Evolutionary conservation across 768 basidiomycete species (phyloP).

Genomic region (Tricholoma flavovirens): DNA sequence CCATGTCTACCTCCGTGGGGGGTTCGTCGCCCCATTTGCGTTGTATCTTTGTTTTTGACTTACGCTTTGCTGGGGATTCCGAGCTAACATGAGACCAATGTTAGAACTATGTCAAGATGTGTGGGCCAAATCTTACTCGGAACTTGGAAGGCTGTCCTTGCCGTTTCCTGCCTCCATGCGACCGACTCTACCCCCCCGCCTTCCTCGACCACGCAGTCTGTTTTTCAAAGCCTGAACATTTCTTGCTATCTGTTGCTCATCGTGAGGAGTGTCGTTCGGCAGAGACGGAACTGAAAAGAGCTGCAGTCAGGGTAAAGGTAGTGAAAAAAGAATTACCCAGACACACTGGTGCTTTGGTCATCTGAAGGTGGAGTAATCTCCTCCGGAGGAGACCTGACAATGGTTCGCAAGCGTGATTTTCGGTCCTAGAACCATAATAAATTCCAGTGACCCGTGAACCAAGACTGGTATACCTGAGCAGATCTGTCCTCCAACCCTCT

Average conservation of each 20-base stretch:
- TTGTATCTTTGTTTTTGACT: conserved; percentile 56
- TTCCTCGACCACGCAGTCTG: conserved; percentile 69
- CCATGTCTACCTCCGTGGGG: conserved; percentile 86
- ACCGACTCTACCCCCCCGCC: conserved; percentile 50
- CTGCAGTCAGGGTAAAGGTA: neutral
- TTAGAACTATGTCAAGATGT: neutral
- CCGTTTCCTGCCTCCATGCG: conserved; percentile 46
- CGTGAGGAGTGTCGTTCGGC: conserved; percentile 48
- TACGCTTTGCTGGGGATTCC: conserved; percentile 56
- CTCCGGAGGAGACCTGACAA: conserved; percentile 30
- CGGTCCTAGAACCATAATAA: conserved; percentile 48
- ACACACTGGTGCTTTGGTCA: conserved; percentile 54
- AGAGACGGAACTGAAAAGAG: conserved; percentile 38
- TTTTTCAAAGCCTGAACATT: conserved; percentile 90
- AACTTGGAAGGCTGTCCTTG: conserved; percentile 55
- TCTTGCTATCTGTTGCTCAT: conserved; percentile 87
- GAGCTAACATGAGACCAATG: conserved; percentile 35
- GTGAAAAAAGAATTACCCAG: neutral
- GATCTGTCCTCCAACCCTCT: conserved; percentile 72
- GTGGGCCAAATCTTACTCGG: conserved; percentile 53
- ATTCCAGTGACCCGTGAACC: conserved; percentile 1
- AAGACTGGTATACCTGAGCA: conserved; percentile 42
- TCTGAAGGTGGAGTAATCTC: conserved; percentile 50
- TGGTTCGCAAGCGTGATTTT: conserved; percentile 53
- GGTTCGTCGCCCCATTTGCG: conserved; percentile 91